These are phyloP conservation scores for Viola odorata DNA, from an alignment of 345 rosid species.

Conservation along the genomic window DNA sequence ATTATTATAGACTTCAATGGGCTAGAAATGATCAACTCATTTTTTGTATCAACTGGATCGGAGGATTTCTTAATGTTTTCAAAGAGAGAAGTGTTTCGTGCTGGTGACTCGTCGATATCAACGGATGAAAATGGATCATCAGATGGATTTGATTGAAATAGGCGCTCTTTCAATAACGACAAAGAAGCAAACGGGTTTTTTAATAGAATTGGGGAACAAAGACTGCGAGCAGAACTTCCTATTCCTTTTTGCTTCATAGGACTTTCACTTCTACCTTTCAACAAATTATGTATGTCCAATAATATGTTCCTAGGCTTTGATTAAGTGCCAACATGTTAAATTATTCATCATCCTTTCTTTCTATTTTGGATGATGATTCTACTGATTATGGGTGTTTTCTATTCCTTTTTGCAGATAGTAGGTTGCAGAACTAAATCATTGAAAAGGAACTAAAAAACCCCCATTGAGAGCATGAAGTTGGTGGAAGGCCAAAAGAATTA, in stretches of 20 bases:
- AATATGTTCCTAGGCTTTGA: conserved; percentile 40
- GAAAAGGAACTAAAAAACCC: too few species aligned
- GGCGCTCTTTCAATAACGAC: conserved; percentile 29
- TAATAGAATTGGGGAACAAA: conserved; percentile 45
- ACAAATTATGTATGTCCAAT: conserved; percentile 46
- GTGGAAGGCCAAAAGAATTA: too few species aligned
- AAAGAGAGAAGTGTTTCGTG: conserved; percentile 20
- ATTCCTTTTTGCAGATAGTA: too few species aligned
- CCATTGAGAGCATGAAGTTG: too few species aligned
- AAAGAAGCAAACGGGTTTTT: conserved; percentile 42
- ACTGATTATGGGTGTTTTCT: too few species aligned
- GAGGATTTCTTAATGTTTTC: conserved; percentile 18
- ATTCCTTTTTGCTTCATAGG: conserved; percentile 27
- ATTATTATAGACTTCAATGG: conserved; percentile 21
- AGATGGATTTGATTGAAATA: conserved; percentile 24
- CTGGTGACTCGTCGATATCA: conserved; percentile 28
- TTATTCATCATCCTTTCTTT: too few species aligned
- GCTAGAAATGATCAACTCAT: conserved; percentile 19
- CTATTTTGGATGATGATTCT: too few species aligned
- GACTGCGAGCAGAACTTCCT: conserved; percentile 24
- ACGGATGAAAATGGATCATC: conserved; percentile 47
- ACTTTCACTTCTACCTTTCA: conserved; percentile 30
- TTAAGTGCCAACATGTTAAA: too few species aligned
- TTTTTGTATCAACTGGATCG: conserved; percentile 31
- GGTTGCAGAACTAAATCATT: too few species aligned